Conservation (phyloP, 371 early-diverging fungal species). For the Rhizopus sp. region DNA sequence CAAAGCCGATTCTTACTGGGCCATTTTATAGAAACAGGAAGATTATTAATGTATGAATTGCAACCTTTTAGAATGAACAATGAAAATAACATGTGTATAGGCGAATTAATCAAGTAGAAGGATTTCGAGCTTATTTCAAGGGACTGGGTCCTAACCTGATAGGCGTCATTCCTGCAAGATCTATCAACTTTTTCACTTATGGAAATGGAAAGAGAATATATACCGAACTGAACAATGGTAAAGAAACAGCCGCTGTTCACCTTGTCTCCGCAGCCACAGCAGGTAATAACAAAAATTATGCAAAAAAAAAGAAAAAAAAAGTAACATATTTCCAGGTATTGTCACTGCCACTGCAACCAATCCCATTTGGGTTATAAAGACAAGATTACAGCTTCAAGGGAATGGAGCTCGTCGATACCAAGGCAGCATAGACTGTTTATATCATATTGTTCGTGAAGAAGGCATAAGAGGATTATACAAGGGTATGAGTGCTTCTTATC, state of each 20-base stretch:
- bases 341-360: conserved; percentile 84
- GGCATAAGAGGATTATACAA: conserved; percentile 85
- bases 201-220: conserved; percentile 83
- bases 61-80: background rate
- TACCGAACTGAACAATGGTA: conserved; percentile 71
- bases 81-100: conserved; percentile 28
- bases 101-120: conserved; percentile 77
- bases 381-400: conserved; percentile 88
- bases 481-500: conserved; percentile 89
- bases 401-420: conserved; percentile 57
- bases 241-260: conserved; percentile 83
- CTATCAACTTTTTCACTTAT: conserved; percentile 91
- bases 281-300: conserved; percentile 43
- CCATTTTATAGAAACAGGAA: conserved; percentile 54
- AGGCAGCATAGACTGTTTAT: conserved; percentile 77
- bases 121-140: conserved; percentile 86
- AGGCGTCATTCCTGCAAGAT: conserved; percentile 92
- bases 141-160: conserved; percentile 92
- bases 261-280: conserved; percentile 84
- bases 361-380: conserved; percentile 97
- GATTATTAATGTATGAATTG: conserved; percentile 49
- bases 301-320: conserved; percentile 1
- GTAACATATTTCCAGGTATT: conserved; percentile 34
- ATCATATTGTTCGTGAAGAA: conserved; percentile 72
- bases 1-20: conserved; percentile 29